Percentiles rank a stretch among this genome's conserved stretches.
These are phyloP conservation scores for Rosa lucieae DNA, from an alignment of 306 rosid species.

Conservation along the genomic window DNA sequence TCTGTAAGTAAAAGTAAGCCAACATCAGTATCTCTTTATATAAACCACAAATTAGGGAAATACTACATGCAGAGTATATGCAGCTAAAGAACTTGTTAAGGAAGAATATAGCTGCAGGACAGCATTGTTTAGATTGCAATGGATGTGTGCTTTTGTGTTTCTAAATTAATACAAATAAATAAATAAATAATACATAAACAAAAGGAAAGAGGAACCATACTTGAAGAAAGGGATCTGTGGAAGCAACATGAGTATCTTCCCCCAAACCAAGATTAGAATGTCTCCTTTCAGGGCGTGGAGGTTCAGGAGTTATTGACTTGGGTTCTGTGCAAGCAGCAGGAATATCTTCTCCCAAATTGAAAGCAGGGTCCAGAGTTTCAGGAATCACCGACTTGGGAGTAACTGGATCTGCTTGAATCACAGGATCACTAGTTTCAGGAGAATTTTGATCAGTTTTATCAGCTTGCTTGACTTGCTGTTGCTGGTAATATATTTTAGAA, in stretches of 20 bases:
- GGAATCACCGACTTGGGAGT: conserved; percentile 76
- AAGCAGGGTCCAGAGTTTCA: conserved; percentile 46
- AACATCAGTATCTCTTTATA: conserved; percentile 20
- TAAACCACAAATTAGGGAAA: background rate
- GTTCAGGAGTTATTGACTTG: conserved; percentile 51
- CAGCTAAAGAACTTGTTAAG: background rate
- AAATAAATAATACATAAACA: background rate
- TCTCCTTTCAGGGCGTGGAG: conserved; percentile 44
- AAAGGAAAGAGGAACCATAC: conserved; percentile 27
- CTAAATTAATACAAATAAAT: background rate
- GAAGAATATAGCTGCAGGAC: background rate
- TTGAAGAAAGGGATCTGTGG: conserved; percentile 34
- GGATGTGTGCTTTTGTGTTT: background rate
- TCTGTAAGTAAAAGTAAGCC: conserved; percentile 1
- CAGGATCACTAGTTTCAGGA: conserved; percentile 43
- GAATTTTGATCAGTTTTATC: conserved; percentile 54
- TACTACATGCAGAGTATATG: background rate
- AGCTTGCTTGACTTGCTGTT: conserved; percentile 50
- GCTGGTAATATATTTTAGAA: conserved; percentile 75
- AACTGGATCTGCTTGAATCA: conserved; percentile 56
- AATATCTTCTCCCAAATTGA: conserved; percentile 39
- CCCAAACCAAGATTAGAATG: conserved; percentile 41
- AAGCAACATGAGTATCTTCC: conserved; percentile 23
- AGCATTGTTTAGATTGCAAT: background rate
- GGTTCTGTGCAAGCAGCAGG: conserved; percentile 13